These are phyloP conservation scores for Emericellopsis atlantica DNA, from an alignment of 2,329 filamentous ascomycete genomes.

Conservation along the genomic window DNA sequence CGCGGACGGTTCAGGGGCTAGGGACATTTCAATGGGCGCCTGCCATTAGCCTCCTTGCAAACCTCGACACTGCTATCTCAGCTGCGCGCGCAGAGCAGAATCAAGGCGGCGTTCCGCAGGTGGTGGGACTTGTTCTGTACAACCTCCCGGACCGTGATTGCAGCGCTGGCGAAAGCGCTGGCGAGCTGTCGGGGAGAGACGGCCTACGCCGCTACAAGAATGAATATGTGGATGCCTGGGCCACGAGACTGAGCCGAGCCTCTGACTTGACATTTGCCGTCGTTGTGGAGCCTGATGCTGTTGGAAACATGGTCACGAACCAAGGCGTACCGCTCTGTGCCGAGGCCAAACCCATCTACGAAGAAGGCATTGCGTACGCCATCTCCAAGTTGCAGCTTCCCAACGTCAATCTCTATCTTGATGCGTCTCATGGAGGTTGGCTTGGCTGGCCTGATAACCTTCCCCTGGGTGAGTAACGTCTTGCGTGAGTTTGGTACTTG, in stretches of 20 bases:
- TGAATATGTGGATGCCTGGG: conserved; percentile 21
- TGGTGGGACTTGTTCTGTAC: conserved; percentile 27
- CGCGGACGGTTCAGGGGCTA: conserved; percentile 17
- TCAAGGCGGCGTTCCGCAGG: conserved; percentile 17
- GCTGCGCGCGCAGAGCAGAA: conserved; percentile 18
- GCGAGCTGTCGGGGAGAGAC: conserved; percentile 20
- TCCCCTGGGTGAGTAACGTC: conserved; percentile 13
- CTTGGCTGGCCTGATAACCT: conserved; percentile 27
- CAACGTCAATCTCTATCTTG: conserved; percentile 25
- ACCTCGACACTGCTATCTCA: conserved; percentile 21
- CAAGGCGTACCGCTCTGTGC: conserved; percentile 18
- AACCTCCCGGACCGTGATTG: conserved; percentile 28
- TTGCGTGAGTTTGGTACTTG: neutral
- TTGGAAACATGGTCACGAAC: conserved; percentile 26
- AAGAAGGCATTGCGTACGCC: conserved; percentile 26
- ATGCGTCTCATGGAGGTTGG: conserved; percentile 29
- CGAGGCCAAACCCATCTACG: conserved; percentile 19
- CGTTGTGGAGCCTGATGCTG: conserved; percentile 27
- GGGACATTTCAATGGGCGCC: conserved; percentile 28
- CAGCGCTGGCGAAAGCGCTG: conserved; percentile 22
- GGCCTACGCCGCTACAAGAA: conserved; percentile 23
- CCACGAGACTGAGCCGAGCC: conserved; percentile 16
- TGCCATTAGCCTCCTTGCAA: conserved; percentile 15
- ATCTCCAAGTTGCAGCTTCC: conserved; percentile 22
- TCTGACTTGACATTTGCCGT: conserved; percentile 23